Percentiles rank a stretch among this genome's conserved stretches.
Evolutionary conservation across 2,329 filamentous ascomycete species (phyloP).

Genomic region (Colletotrichum echinochloae): DNA sequence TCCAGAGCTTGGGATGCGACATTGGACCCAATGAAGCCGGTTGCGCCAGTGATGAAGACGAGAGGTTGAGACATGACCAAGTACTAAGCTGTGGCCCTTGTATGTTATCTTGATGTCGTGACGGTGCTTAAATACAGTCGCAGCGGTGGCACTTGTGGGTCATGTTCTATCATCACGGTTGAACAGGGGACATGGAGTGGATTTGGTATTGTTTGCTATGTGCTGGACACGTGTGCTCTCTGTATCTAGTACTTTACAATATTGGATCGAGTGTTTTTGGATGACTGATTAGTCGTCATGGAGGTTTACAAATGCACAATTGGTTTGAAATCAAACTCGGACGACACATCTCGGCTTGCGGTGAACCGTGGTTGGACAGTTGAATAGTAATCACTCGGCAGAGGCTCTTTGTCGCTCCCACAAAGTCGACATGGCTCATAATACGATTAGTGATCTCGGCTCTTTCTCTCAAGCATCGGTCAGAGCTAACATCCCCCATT

Average conservation of each 20-base stretch:
- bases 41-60: constrained; percentile 31
- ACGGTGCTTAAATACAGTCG: no score
- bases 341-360: no score
- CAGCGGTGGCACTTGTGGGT: no score
- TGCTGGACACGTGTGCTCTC: background rate
- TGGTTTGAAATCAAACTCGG: background rate
- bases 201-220: background rate
- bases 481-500: background rate
- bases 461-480: background rate
- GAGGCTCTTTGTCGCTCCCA: background rate
- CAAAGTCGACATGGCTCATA: background rate
- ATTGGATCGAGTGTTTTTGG: no score
- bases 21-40: constrained; percentile 30
- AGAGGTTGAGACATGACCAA: constrained; percentile 7
- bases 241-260: no score
- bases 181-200: no score
- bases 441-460: background rate
- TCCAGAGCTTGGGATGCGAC: background rate
- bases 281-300: background rate
- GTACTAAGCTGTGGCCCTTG: background rate
- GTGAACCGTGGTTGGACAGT: background rate
- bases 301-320: background rate
- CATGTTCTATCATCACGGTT: no score
- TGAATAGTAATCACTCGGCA: constrained; percentile 1
- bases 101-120: no score